Conservation (phyloP, 352 stramenopile species). For the Pythium volutum region DNA sequence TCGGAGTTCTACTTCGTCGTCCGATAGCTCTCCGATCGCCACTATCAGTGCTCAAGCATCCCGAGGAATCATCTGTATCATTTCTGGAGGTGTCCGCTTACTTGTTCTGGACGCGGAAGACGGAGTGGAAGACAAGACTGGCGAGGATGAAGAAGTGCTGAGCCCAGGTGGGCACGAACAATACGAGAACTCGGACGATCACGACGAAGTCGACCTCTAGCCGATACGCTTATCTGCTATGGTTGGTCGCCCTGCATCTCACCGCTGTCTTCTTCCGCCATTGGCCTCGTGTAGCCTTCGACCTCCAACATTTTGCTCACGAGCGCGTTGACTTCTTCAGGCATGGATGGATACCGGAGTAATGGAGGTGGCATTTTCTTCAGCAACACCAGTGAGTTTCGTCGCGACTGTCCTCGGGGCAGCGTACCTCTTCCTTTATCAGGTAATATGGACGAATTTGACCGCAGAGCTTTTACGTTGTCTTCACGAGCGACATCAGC, state of each 20-base stretch:
- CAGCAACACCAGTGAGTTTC: conserved; percentile 5
- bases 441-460: not conserved
- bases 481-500: not conserved
- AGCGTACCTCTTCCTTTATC: conserved; percentile 6
- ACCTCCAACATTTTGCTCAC: conserved; percentile 48
- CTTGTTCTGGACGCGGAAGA: conserved; percentile 64
- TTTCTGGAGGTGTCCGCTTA: conserved; percentile 32
- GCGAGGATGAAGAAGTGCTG: conserved; percentile 13
- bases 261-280: not conserved
- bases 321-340: conserved; percentile 39
- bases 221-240: not conserved
- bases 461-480: not conserved
- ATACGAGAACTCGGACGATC: conserved; percentile 22
- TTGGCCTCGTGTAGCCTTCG: conserved; percentile 39
- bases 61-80: conserved; percentile 53
- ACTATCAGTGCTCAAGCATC: conserved; percentile 42
- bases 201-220: conserved; percentile 32
- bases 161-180: not conserved
- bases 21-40: not conserved
- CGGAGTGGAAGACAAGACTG: conserved; percentile 37
- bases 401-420: not conserved
- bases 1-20: not conserved
- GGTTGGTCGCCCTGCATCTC: not conserved
- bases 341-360: conserved; percentile 33
- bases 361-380: conserved; percentile 21